These are phyloP conservation scores for Tardiomyces blankii DNA, from an alignment of 1,139 yeast genomes.

Conservation along the genomic window DNA sequence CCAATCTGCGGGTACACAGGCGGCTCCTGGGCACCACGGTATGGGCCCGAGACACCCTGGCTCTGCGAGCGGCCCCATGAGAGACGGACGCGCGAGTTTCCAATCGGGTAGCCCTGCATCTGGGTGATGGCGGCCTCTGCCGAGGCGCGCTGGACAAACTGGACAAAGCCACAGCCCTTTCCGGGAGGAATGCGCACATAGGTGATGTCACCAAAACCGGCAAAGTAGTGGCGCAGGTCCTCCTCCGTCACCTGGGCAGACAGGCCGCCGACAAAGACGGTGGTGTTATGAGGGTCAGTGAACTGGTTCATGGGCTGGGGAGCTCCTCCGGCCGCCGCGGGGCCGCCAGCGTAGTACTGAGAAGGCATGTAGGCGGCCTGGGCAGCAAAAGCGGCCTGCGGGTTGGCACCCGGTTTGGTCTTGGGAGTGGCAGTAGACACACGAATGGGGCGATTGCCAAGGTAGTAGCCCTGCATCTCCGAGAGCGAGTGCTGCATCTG, in stretches of 20 bases:
- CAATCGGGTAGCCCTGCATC: constrained; percentile 88
- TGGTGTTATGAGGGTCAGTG: constrained; percentile 75
- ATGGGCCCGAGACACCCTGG: constrained; percentile 7
- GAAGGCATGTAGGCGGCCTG: constrained; percentile 5
- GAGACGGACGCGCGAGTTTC: constrained; percentile 71
- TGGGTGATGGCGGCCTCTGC: constrained; percentile 86
- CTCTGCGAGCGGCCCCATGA: constrained; percentile 73
- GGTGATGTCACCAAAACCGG: constrained; percentile 74
- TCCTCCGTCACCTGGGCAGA: constrained; percentile 68
- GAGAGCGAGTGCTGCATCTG: constrained; percentile 64
- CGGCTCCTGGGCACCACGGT: constrained; percentile 25
- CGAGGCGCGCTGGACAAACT: constrained; percentile 63
- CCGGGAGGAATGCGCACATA: constrained; percentile 87
- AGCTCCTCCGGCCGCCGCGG: constrained; percentile 1
- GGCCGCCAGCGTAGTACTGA: background rate
- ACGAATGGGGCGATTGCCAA: constrained; percentile 67
- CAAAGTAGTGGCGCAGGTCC: constrained; percentile 60
- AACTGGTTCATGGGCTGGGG: constrained; percentile 37
- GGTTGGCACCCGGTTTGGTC: constrained; percentile 25
- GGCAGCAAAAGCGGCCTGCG: constrained; percentile 6
- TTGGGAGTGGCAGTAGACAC: constrained; percentile 69
- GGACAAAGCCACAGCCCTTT: constrained; percentile 90
- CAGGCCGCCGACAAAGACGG: constrained; percentile 91
- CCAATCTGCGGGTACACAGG: constrained; percentile 27
- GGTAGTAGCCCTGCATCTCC: constrained; percentile 73